Evolutionary conservation across 371 early-diverging fungal species (phyloP).

Genomic region (Mucor plumbeus): DNA sequence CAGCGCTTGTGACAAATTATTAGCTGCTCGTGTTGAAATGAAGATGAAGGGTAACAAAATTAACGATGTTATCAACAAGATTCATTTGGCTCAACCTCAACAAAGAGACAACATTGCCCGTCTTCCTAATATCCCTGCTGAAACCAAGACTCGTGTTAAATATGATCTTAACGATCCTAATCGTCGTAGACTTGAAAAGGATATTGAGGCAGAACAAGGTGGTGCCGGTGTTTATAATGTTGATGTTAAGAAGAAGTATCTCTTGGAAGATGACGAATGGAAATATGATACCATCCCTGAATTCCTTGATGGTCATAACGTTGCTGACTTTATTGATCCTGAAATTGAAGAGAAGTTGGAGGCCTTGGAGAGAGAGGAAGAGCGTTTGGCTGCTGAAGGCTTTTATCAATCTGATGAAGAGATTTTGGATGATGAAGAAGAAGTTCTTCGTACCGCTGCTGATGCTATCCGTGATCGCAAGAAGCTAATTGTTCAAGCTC

Average conservation of each 20-base stretch:
- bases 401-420: conserved; percentile 88
- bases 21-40: conserved; percentile 93
- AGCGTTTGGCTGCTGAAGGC: conserved; percentile 90
- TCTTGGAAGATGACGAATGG: conserved; percentile 90
- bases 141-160: conserved; percentile 68
- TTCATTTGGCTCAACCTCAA: conserved; percentile 91
- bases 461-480: conserved; percentile 86
- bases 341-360: conserved; percentile 97
- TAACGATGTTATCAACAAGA: conserved; percentile 91
- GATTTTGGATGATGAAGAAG: conserved; percentile 75
- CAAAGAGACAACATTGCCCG: conserved; percentile 87
- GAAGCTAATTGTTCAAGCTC: conserved; percentile 77
- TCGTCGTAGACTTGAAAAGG: conserved; percentile 84
- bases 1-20: conserved; percentile 91
- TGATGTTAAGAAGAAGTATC: conserved; percentile 90
- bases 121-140: conserved; percentile 86
- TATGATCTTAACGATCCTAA: conserved; percentile 87
- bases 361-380: conserved; percentile 97
- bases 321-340: conserved; percentile 99
- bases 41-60: conserved; percentile 94
- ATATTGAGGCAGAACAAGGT: conserved; percentile 89
- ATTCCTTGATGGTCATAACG: conserved; percentile 99
- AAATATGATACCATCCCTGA: conserved; percentile 99
- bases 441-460: conserved; percentile 79
- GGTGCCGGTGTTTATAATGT: conserved; percentile 97